Base-by-base conservation (phyloP, 2,329 filamentous ascomycete species). In the Cladosporium sphaerospermum region DNA sequence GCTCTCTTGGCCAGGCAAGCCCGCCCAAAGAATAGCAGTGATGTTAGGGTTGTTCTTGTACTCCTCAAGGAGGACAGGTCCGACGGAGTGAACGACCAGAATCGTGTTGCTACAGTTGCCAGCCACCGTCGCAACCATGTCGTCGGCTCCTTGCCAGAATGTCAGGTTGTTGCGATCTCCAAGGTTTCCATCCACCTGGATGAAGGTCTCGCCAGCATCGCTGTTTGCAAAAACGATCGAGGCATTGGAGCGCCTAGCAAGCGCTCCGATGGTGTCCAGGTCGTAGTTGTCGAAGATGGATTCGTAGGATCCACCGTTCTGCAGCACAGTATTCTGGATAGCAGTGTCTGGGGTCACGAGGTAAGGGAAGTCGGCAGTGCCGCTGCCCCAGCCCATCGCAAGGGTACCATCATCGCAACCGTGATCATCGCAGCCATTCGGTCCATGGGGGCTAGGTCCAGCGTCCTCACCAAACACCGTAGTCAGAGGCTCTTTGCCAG, bases 31-130 rank as follows among this genome's bases (percentile, higher is more conserved):
- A 45, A 93, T 88, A 41, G 87, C 89, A 0, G 87, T 89, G 46
- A 93, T 76, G 68, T 93, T 93, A 23, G 81, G 79, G 68, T 81
- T 82, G 53, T 85, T 72, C 61, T 86, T 82, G 77, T 83, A 90
- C 11, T 88, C 80, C 3, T 82, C 81, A 16, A 96, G 69, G 1
- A 93, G 72, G 2, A 92, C 86, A 1, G 89, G 83, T 0, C 89
- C 89, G 2, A 84, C 80, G 1, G 86, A 88, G 73, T 96, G 91
- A 51, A 96, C 85, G 54, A 96, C 82, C 10, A 96, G 86, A 55
- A 96, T 85, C 10, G 89, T 95, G 77, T 95, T 95, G 72, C 84
- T 82, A 75, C 85, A 89, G 57, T 82, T 67, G 9, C 83, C 76
- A 1, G 88, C 83, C 10, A 95, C 88, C 43, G 85, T 88, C 70